Conservation (phyloP, 2,329 filamentous ascomycete genomes). For the Fusarium duplospermum region DNA sequence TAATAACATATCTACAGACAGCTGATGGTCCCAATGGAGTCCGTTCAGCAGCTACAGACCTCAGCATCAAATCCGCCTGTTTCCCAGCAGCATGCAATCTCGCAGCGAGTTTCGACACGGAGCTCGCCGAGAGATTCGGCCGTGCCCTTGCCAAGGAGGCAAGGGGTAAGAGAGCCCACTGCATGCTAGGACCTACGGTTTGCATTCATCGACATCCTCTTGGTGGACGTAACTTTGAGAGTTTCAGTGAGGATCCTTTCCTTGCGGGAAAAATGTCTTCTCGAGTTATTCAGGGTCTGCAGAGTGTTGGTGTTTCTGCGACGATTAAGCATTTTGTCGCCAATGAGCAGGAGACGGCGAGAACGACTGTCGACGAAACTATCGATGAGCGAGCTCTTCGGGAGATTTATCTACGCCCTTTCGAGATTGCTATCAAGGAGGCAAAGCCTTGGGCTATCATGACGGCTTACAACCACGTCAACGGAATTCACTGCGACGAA, state of each 20-base stretch:
- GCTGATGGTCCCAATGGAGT: constrained; percentile 51
- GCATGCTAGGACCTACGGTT: constrained; percentile 74
- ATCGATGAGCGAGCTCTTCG: constrained; percentile 48
- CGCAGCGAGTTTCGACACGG: constrained; percentile 71
- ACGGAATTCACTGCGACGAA: constrained; percentile 57
- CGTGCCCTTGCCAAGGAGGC: constrained; percentile 66
- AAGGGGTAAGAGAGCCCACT: constrained; percentile 72
- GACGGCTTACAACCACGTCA: constrained; percentile 61
- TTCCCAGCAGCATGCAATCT: constrained; percentile 52
- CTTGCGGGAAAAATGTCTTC: constrained; percentile 58
- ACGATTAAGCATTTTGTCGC: constrained; percentile 61
- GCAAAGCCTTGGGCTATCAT: constrained; percentile 58
- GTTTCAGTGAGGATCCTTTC: constrained; percentile 60
- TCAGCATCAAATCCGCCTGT: constrained; percentile 47
- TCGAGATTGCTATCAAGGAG: constrained; percentile 57
- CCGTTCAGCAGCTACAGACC: constrained; percentile 46
- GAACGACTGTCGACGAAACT: constrained; percentile 46
- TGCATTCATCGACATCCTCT: constrained; percentile 61
- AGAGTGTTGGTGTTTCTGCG: constrained; percentile 55
- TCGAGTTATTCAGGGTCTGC: constrained; percentile 57
- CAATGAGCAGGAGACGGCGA: constrained; percentile 53
- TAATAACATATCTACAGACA: constrained; percentile 13
- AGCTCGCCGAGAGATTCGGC: constrained; percentile 67
- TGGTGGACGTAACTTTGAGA: constrained; percentile 61
- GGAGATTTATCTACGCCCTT: constrained; percentile 58